phyloP scores from a whole-genome alignment of 2,329 filamentous ascomycete species.

The Xylaria sp. region DNA sequence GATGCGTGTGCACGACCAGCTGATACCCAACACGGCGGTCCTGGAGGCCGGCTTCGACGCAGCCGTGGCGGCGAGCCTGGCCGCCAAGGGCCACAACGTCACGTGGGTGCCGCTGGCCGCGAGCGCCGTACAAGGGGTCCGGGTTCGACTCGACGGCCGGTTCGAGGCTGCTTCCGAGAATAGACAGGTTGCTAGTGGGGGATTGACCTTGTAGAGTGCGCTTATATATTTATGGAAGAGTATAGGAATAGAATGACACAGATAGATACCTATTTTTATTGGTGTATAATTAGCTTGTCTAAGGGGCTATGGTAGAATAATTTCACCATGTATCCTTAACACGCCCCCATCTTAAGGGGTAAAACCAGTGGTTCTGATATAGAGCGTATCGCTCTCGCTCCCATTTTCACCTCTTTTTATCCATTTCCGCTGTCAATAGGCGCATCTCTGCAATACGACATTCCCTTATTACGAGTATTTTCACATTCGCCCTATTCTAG shows the following conservation, averaged over 20 bases:
- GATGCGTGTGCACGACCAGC: conserved; percentile 80
- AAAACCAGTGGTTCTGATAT: too few species aligned
- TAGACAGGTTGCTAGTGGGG: conserved; percentile 76
- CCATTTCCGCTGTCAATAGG: too few species aligned
- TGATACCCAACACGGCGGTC: conserved; percentile 74
- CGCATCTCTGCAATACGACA: background rate
- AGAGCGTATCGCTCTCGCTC: background rate
- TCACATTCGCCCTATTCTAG: background rate
- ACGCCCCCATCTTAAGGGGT: too few species aligned
- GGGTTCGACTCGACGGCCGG: conserved; percentile 68
- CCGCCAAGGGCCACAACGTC: conserved; percentile 74
- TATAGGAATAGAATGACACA: background rate
- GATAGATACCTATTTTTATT: background rate
- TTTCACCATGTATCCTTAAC: too few species aligned
- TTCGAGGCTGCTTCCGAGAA: conserved; percentile 85
- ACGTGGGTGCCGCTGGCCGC: conserved; percentile 71
- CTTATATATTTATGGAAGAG: background rate
- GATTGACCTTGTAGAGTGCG: conserved; percentile 58
- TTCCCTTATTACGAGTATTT: background rate
- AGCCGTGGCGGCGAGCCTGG: conserved; percentile 70
- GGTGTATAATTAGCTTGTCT: background rate
- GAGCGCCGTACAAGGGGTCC: conserved; percentile 78
- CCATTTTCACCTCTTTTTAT: background rate
- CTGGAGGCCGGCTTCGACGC: conserved; percentile 79
- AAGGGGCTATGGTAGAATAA: too few species aligned